phyloP scores from a whole-genome alignment of 1,284 basidiomycete species.

The Fistulinella cinereoalba region DNA sequence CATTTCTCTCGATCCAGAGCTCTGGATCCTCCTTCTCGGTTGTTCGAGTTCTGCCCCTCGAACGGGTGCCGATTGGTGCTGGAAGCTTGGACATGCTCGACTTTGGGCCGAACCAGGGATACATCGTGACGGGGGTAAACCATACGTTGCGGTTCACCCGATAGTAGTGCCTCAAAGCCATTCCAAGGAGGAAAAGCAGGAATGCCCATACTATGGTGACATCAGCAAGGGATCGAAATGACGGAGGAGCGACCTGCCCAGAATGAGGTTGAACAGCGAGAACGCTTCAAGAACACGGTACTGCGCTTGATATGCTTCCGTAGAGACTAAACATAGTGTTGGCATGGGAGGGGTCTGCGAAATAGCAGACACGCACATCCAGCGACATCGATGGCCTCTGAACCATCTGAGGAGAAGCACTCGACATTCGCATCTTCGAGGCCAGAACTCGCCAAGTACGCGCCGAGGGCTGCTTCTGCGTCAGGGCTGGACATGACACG shows the following conservation, averaged over 20 bases:
- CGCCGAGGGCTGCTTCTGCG: conserved; percentile 56
- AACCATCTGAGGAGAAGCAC: conserved; percentile 62
- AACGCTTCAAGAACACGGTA: conserved; percentile 76
- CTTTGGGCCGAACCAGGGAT: conserved; percentile 62
- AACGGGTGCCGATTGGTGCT: conserved; percentile 27
- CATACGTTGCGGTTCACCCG: conserved; percentile 70
- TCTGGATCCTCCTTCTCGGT: conserved; percentile 26
- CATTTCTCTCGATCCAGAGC: conserved; percentile 18
- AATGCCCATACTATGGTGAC: conserved; percentile 55
- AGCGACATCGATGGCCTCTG: conserved; percentile 52
- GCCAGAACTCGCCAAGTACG: conserved; percentile 67
- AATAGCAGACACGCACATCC: conserved; percentile 50
- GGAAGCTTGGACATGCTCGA: conserved; percentile 38
- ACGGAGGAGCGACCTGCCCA: conserved; percentile 46
- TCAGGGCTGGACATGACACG: conserved; percentile 20
- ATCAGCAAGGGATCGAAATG: conserved; percentile 13
- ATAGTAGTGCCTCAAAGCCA: conserved; percentile 63
- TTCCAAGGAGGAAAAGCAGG: conserved; percentile 55
- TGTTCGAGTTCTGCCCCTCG: conserved; percentile 30
- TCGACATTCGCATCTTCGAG: conserved; percentile 76
- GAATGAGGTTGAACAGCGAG: conserved; percentile 68
- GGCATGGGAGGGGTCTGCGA: neutral
- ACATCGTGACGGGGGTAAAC: conserved; percentile 67
- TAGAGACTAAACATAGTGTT: conserved; percentile 45
- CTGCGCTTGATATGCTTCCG: conserved; percentile 75